Percentiles rank a stretch among this genome's conserved stretches.
phyloP scores from a whole-genome alignment of 1,139 yeast genomes.

The Petasospora fabianii region DNA sequence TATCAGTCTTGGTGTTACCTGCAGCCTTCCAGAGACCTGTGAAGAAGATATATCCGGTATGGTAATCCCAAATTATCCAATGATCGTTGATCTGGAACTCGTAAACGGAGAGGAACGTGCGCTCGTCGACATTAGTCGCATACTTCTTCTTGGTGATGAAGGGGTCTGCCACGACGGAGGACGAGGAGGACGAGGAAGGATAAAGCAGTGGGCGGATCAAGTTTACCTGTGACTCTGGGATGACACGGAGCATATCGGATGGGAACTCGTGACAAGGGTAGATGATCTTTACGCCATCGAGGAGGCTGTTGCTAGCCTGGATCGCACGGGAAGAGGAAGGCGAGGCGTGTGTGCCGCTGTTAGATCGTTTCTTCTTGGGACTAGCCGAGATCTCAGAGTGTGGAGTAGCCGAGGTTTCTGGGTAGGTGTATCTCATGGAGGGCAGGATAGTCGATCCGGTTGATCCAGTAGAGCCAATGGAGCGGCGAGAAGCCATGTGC shows the following conservation, averaged over 20 bases:
- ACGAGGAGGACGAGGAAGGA: too few relatives aligned
- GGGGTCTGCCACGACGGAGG: slow-evolving; percentile 1
- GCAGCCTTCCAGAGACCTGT: slow-evolving; percentile 91
- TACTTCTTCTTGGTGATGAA: slow-evolving; percentile 50
- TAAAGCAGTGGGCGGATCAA: slow-evolving; percentile 27
- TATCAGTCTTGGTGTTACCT: slow-evolving; percentile 70
- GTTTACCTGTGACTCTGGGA: slow-evolving; percentile 31
- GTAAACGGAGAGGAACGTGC: slow-evolving; percentile 68
- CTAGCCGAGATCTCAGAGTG: too few relatives aligned
- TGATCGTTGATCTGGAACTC: slow-evolving; percentile 64
- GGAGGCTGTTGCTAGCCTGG: slow-evolving; percentile 9
- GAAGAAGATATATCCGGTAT: slow-evolving; percentile 82
- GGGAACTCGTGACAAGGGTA: slow-evolving; percentile 30
- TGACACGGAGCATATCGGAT: slow-evolving; percentile 19
- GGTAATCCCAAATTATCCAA: slow-evolving; percentile 86
- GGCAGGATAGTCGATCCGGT: too few relatives aligned
- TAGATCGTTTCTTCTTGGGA: slow-evolving; percentile 8
- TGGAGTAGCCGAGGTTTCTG: too few relatives aligned
- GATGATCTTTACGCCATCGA: slow-evolving; percentile 21
- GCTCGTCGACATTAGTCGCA: slow-evolving; percentile 69
- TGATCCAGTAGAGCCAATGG: too few relatives aligned
- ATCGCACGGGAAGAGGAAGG: slow-evolving; percentile 9
- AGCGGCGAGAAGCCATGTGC: too few relatives aligned
- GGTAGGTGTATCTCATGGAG: too few relatives aligned
- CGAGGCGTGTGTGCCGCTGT: slow-evolving; percentile 3